Percentiles rank a stretch among this genome's conserved stretches.
phyloP scores from a whole-genome alignment of 176 grass and related monocot species.

The Aegilops longissima region DNA sequence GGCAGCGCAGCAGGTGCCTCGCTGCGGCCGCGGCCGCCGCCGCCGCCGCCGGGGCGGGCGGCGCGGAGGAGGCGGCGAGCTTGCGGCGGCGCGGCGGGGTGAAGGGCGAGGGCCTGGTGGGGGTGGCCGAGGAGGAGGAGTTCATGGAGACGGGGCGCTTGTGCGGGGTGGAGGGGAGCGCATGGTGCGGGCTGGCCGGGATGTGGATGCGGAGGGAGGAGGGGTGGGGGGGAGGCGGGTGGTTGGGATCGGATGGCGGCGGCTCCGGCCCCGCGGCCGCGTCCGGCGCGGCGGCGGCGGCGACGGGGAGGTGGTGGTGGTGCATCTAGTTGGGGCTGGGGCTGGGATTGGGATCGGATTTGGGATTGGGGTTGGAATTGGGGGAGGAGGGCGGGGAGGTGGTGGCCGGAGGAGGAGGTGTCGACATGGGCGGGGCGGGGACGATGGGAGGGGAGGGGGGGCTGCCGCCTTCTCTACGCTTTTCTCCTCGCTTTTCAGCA shows the following conservation, averaged over 20 bases:
- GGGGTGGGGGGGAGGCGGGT: conserved; percentile 19
- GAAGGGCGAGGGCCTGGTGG: conserved; percentile 40
- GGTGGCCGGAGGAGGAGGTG: conserved; percentile 34
- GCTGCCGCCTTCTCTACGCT: conserved; percentile 42
- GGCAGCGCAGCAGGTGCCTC: conserved; percentile 66
- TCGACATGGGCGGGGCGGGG: conserved; percentile 30
- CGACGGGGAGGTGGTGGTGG: conserved; percentile 37
- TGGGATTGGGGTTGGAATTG: conserved; percentile 19
- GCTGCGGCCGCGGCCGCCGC: conserved; percentile 48
- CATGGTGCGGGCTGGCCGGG: conserved; percentile 57
- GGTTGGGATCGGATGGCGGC: conserved; percentile 37
- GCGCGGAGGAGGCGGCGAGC: conserved; percentile 8
- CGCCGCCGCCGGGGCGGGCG: conserved; percentile 21
- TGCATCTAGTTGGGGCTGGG: conserved; percentile 52
- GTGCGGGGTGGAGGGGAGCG: conserved; percentile 63
- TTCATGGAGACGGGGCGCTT: conserved; percentile 59
- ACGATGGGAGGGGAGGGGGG: conserved; percentile 3
- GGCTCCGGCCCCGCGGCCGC: conserved; percentile 29
- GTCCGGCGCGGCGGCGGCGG: conserved; percentile 21
- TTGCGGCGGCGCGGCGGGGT: conserved; percentile 44
- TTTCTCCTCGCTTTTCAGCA: conserved; percentile 33
- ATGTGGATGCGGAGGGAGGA: conserved; percentile 77
- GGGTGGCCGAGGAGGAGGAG: conserved; percentile 34
- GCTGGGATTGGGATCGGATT: conserved; percentile 8
- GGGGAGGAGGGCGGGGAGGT: not conserved